These are phyloP conservation scores for Pyrenula aspistea DNA, from an alignment of 495 filamentous ascomycete genomes.

Conservation along the genomic window DNA sequence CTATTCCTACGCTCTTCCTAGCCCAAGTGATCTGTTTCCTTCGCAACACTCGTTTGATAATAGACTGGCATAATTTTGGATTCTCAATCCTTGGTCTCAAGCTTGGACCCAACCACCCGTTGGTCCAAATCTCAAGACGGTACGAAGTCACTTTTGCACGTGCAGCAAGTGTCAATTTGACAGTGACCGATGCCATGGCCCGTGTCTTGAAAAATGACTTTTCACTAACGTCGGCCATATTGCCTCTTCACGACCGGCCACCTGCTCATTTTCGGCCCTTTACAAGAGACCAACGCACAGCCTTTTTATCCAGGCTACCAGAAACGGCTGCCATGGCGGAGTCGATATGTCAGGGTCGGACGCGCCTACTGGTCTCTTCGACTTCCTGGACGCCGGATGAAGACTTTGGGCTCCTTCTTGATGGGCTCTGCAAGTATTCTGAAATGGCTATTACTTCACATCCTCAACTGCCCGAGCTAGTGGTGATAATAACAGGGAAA, in stretches of 20 bases:
- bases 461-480: slow-evolving; percentile 42
- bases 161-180: slow-evolving; percentile 62
- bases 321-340: slow-evolving; percentile 42
- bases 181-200: slow-evolving; percentile 82
- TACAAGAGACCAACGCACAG: slow-evolving; percentile 27
- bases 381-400: slow-evolving; percentile 97
- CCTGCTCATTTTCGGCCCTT: slow-evolving; percentile 71
- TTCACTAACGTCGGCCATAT: slow-evolving; percentile 46
- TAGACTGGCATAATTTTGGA: slow-evolving; percentile 99
- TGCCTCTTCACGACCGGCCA: slow-evolving; percentile 78
- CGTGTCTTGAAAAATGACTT: slow-evolving; percentile 56
- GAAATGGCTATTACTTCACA: slow-evolving; percentile 24
- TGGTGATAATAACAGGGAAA: slow-evolving; percentile 89
- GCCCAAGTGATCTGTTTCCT: slow-evolving; percentile 60
- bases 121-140: slow-evolving; percentile 60
- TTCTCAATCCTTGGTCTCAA: slow-evolving; percentile 83
- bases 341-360: slow-evolving; percentile 40
- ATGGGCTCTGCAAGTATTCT: slow-evolving; percentile 66
- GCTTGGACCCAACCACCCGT: slow-evolving; percentile 48
- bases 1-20: slow-evolving; percentile 78
- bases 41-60: slow-evolving; percentile 69
- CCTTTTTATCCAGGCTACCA: slow-evolving; percentile 49
- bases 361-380: slow-evolving; percentile 68
- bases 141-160: slow-evolving; percentile 66
- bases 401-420: slow-evolving; percentile 83